Conservation (phyloP, 2,329 filamentous ascomycete genomes). For the Fusarium nanum region DNA sequence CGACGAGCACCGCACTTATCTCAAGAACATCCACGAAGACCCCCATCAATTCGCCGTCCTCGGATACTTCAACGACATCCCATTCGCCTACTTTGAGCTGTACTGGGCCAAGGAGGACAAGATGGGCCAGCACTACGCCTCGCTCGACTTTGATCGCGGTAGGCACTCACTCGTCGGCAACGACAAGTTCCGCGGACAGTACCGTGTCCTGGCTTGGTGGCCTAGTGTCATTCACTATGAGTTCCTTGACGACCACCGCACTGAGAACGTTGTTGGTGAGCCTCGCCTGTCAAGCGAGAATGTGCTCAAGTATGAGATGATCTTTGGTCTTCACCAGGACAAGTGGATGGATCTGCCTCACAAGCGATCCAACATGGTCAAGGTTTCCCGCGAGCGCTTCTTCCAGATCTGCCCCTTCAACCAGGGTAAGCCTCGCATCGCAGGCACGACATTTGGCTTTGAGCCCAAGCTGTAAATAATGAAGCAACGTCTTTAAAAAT, state of each 20-base stretch:
- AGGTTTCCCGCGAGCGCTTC: conserved; percentile 73
- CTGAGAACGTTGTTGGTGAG: conserved; percentile 71
- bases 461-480: conserved; percentile 57
- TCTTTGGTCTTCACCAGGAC: conserved; percentile 77
- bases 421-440: conserved; percentile 64
- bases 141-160: conserved; percentile 68
- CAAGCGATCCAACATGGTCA: conserved; percentile 75
- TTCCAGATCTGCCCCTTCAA: conserved; percentile 73
- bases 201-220: conserved; percentile 71
- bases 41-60: conserved; percentile 75
- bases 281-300: conserved; percentile 76
- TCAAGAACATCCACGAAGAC: conserved; percentile 73
- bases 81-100: conserved; percentile 80
- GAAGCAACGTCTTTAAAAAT: not conserved
- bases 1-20: conserved; percentile 77
- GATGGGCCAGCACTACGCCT: conserved; percentile 66
- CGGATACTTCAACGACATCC: conserved; percentile 74
- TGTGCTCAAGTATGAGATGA: conserved; percentile 78
- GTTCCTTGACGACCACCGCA: conserved; percentile 70
- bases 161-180: conserved; percentile 69
- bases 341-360: conserved; percentile 79
- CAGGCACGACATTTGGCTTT: conserved; percentile 64
- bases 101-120: conserved; percentile 65
- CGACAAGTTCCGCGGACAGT: conserved; percentile 68
- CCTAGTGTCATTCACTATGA: conserved; percentile 71